phyloP scores from a whole-genome alignment of 83 land plant species.

The Diphasiastrum complanatum region DNA sequence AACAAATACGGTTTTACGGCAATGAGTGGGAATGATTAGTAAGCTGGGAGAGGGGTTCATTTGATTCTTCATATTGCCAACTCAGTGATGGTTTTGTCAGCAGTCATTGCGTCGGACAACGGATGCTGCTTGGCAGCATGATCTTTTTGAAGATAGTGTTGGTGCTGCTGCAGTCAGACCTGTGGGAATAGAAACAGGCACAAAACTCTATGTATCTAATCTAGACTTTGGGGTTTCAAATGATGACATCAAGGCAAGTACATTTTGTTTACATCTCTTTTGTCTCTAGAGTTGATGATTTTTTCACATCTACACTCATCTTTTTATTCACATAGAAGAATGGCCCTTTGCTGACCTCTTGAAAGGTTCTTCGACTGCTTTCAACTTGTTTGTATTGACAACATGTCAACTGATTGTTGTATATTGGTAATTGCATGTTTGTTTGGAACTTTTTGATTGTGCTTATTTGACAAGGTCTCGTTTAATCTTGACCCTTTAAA shows the following conservation, averaged over 20 bases:
- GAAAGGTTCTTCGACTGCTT: too few relatives aligned
- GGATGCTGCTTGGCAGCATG: conserved; percentile 21
- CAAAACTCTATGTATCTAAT: conserved; percentile 19
- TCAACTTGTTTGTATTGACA: too few relatives aligned
- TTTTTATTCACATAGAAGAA: too few relatives aligned
- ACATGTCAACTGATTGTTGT: too few relatives aligned
- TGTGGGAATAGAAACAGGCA: conserved; percentile 10
- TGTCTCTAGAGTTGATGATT: not conserved
- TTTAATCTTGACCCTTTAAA: too few relatives aligned
- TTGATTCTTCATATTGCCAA: not conserved
- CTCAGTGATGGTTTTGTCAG: not conserved
- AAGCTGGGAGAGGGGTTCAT: too few relatives aligned
- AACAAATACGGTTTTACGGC: too few relatives aligned
- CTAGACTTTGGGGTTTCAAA: conserved; percentile 21
- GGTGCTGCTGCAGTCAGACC: conserved; percentile 11
- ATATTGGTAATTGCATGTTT: too few relatives aligned
- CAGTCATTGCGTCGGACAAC: conserved; percentile 7
- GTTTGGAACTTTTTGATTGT: too few relatives aligned
- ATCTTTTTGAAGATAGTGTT: conserved; percentile 15
- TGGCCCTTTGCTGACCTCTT: too few relatives aligned
- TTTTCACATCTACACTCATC: not conserved
- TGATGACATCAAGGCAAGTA: conserved; percentile 22
- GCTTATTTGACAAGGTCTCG: too few relatives aligned
- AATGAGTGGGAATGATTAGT: too few relatives aligned
- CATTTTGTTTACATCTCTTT: not conserved